Evolutionary conservation across 441 rosid genomes (phyloP).

Genomic region (Raphanus hybrid): DNA sequence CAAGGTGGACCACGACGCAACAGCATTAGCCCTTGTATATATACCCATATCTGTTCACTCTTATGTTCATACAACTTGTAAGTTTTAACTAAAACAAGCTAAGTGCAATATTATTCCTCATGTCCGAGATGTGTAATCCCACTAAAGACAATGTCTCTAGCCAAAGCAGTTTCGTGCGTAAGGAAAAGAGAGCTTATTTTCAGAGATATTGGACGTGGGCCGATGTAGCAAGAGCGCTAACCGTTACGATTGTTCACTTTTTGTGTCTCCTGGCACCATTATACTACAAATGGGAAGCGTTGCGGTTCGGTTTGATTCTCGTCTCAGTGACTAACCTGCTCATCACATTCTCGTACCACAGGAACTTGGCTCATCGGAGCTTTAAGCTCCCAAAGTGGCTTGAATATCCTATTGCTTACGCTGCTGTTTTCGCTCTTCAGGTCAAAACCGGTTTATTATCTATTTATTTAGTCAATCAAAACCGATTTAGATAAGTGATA

Average conservation of each 20-base stretch:
- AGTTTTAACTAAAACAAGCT: neutral
- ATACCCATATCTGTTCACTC: slow-evolving; percentile 6
- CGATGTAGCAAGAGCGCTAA: slow-evolving; percentile 55
- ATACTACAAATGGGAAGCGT: slow-evolving; percentile 12
- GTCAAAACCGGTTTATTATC: neutral
- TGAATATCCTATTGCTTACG: slow-evolving; percentile 17
- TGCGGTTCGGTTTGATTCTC: slow-evolving; percentile 13
- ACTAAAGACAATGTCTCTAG: slow-evolving; percentile 16
- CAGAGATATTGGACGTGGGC: slow-evolving; percentile 61
- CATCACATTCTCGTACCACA: slow-evolving; percentile 20
- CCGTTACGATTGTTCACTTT: slow-evolving; percentile 38
- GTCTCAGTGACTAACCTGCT: neutral
- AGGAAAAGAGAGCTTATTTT: slow-evolving; percentile 19
- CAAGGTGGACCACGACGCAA: neutral
- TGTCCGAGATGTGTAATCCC: slow-evolving; percentile 31
- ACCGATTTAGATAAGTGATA: too few species aligned
- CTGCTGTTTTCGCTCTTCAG: slow-evolving; percentile 17
- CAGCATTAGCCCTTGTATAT: neutral
- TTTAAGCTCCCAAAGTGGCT: slow-evolving; percentile 13
- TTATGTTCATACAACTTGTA: neutral
- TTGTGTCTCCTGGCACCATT: slow-evolving; percentile 14
- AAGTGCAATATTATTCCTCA: neutral
- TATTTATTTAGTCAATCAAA: neutral
- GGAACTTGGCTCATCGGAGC: slow-evolving; percentile 23
- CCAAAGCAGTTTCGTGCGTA: neutral